Percentiles rank a stretch among this genome's conserved stretches.
These are phyloP conservation scores for Geotrichum citri-aurantii DNA, from an alignment of 1,139 yeast genomes.

Conservation along the genomic window DNA sequence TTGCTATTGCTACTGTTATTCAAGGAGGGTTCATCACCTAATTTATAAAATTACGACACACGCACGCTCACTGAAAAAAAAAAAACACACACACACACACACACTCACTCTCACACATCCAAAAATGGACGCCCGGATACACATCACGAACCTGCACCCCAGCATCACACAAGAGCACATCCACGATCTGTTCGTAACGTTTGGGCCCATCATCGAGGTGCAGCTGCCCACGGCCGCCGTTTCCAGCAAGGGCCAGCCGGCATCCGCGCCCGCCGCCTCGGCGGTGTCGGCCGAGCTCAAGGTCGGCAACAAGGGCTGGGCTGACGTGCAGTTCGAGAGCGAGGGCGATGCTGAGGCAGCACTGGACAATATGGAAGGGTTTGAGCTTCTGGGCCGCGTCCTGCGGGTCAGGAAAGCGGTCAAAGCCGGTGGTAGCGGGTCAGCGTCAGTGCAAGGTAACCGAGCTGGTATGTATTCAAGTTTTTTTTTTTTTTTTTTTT, in stretches of 20 bases:
- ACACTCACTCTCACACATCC: no score
- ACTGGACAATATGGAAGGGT: slow-evolving; percentile 35
- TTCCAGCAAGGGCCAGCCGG: background rate
- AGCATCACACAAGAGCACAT: slow-evolving; percentile 24
- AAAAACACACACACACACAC: no score
- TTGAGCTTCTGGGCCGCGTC: slow-evolving; percentile 30
- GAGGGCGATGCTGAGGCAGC: slow-evolving; percentile 36
- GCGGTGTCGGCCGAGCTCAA: background rate
- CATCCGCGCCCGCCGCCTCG: background rate
- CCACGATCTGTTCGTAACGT: slow-evolving; percentile 32
- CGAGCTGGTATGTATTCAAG: background rate
- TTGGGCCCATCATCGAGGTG: slow-evolving; percentile 36
- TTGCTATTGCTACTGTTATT: no score
- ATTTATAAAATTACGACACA: no score
- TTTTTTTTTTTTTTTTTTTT: no score
- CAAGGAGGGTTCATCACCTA: no score
- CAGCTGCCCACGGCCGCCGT: slow-evolving; percentile 16
- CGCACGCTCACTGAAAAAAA: no score
- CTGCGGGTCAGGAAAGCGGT: slow-evolving; percentile 25
- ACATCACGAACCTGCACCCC: background rate
- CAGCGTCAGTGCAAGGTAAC: background rate
- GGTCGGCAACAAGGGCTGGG: slow-evolving; percentile 23
- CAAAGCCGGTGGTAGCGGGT: background rate
- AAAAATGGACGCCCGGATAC: background rate
- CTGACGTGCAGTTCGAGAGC: slow-evolving; percentile 31